These are phyloP conservation scores for Hemerocallis citrina DNA, from an alignment of 106 monocot genomes.

Conservation along the genomic window DNA sequence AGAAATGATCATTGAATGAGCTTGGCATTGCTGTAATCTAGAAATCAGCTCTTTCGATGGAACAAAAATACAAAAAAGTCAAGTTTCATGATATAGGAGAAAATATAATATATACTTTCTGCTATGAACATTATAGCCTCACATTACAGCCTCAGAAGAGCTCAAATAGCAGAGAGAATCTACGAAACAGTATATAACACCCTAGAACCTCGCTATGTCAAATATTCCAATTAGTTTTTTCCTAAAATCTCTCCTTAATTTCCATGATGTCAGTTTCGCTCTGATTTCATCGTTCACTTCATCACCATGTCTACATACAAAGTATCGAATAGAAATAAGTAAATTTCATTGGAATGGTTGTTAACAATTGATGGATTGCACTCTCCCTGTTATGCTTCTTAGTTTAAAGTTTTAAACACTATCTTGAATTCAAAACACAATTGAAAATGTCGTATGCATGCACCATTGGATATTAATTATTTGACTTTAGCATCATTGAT, in stretches of 20 bases:
- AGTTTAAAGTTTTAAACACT: neutral
- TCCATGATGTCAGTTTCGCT: neutral
- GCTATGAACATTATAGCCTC: neutral
- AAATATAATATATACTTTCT: neutral
- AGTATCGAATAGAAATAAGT: neutral
- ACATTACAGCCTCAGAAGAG: too few relatives aligned
- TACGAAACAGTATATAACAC: neutral
- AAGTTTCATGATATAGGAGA: neutral
- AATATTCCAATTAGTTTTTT: neutral
- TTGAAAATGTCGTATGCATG: slow-evolving; percentile 1
- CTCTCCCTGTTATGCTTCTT: neutral
- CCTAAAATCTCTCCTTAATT: neutral
- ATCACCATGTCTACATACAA: neutral
- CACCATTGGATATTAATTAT: neutral
- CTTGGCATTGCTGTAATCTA: neutral
- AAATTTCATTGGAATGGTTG: neutral
- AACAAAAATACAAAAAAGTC: neutral
- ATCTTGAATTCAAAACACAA: neutral
- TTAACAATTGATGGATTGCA: neutral
- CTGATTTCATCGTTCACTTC: neutral
- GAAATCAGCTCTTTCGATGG: neutral
- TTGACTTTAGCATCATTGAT: neutral
- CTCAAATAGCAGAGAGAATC: too few relatives aligned
- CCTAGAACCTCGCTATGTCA: neutral
- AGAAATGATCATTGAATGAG: neutral